Percentiles rank a stretch among this genome's conserved stretches.
These are phyloP conservation scores for Jamesozyma piceae DNA, from an alignment of 805 yeast genomes.

Conservation along the genomic window DNA sequence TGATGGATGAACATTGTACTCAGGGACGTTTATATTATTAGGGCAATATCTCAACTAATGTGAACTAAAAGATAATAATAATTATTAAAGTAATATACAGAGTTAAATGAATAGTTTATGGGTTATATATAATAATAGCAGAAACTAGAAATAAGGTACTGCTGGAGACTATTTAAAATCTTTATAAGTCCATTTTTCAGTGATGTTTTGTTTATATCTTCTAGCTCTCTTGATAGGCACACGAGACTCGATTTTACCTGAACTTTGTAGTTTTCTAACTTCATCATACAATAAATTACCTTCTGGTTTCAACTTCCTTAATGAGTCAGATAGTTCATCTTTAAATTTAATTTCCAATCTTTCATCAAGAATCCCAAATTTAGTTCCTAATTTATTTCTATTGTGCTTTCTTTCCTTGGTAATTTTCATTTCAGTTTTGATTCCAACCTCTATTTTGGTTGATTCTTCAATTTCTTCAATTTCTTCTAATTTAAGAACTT, in stretches of 20 bases:
- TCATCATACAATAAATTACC: conserved; percentile 80
- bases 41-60: too few species aligned
- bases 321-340: conserved; percentile 78
- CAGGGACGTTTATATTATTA: too few species aligned
- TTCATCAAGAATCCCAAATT: conserved; percentile 38
- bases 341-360: conserved; percentile 70
- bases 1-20: too few species aligned
- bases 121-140: not conserved
- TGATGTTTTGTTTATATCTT: conserved; percentile 61
- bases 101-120: not conserved
- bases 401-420: conserved; percentile 27
- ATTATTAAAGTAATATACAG: not conserved
- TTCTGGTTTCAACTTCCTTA: conserved; percentile 80
- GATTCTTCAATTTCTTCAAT: conserved; percentile 32
- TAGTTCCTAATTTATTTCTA: conserved; percentile 37
- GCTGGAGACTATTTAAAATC: conserved; percentile 51
- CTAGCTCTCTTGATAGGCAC: conserved; percentile 52
- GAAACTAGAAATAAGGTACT: not conserved
- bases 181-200: conserved; percentile 91
- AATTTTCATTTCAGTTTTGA: conserved; percentile 16
- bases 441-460: conserved; percentile 12
- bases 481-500: conserved; percentile 49
- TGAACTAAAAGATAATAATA: too few species aligned
- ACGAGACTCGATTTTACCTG: conserved; percentile 82
- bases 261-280: conserved; percentile 69